Evolutionary conservation across 2,329 filamentous ascomycete species (phyloP).

Genomic region (Arthrobotrys iridis): DNA sequence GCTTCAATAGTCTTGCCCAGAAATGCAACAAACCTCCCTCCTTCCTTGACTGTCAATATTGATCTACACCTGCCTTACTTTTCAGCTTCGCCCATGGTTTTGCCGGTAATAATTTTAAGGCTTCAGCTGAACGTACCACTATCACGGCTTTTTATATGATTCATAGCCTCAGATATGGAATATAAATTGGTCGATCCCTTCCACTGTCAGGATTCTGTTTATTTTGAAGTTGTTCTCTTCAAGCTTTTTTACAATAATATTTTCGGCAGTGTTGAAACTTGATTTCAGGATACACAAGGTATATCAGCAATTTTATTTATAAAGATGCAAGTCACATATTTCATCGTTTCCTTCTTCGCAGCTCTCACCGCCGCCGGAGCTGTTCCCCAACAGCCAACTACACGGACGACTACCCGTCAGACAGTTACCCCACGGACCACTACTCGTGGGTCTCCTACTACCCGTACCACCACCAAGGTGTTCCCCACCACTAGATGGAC

Average conservation of each 20-base stretch:
- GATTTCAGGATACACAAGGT: too few species aligned
- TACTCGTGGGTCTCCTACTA: not conserved
- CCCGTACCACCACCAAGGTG: not conserved
- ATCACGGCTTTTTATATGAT: not conserved
- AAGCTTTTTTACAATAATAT: not conserved
- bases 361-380: conserved; percentile 18
- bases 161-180: not conserved
- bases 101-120: not conserved
- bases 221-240: not conserved
- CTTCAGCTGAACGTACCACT: not conserved
- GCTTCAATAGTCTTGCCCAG: not conserved
- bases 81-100: conserved; percentile 4
- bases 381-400: not conserved
- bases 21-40: not conserved
- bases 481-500: not conserved
- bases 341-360: conserved; percentile 19
- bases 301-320: not conserved
- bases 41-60: not conserved
- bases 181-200: not conserved
- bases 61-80: not conserved
- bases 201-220: not conserved
- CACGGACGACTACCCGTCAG: not conserved
- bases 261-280: not conserved
- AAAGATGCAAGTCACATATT: conserved; percentile 32
- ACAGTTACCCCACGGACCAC: not conserved